Evolutionary conservation across 2,329 filamentous ascomycete species (phyloP).

Genomic region (Claviceps sp.): DNA sequence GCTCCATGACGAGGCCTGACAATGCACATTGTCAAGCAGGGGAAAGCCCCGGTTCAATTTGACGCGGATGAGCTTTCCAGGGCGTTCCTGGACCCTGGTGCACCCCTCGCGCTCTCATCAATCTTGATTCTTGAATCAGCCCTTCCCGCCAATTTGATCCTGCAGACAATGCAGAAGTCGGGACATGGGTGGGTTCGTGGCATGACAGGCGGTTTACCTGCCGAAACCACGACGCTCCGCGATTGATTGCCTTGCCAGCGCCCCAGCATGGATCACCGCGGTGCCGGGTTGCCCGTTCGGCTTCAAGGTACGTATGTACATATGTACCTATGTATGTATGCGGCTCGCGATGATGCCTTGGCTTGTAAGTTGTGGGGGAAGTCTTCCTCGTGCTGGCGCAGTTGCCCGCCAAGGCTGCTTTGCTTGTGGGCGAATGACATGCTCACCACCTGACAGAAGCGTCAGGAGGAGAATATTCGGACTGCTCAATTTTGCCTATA

Average conservation of each 20-base stretch:
- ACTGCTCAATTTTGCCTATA: neutral
- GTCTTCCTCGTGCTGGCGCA: neutral
- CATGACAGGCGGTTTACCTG: neutral
- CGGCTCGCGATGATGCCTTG: constrained; percentile 7
- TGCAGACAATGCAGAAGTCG: neutral
- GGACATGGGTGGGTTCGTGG: neutral
- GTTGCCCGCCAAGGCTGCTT: neutral
- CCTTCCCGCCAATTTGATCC: constrained; percentile 1
- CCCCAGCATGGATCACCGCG: constrained; percentile 7
- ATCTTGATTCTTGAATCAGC: neutral
- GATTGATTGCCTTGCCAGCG: constrained; percentile 10
- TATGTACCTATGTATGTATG: constrained; percentile 3
- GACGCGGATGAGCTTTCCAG: neutral
- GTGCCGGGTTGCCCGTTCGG: constrained; percentile 6
- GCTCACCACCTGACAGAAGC: no score
- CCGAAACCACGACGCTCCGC: neutral
- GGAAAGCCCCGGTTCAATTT: neutral
- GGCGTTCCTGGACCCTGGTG: no score
- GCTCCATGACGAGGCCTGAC: neutral
- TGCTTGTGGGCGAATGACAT: neutral
- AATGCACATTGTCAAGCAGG: neutral
- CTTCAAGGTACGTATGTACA: neutral
- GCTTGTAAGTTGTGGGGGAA: neutral
- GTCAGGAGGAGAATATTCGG: neutral
- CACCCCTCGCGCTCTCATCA: neutral